Base-by-base conservation (phyloP, 1,139 yeast genomes). In the Pichia inconspicua region DNA sequence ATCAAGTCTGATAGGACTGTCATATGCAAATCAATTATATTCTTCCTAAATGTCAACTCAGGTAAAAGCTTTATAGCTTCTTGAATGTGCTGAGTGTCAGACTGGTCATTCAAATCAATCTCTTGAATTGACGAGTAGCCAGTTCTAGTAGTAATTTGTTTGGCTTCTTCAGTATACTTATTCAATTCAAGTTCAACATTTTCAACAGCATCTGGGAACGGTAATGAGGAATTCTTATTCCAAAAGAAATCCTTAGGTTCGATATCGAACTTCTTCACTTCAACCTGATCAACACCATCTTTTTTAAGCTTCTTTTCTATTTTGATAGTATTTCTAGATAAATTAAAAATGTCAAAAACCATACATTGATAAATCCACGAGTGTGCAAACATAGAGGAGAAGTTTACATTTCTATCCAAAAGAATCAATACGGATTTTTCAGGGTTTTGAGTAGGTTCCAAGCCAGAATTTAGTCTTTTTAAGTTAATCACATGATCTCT, bases 311-410 rank as follows among this genome's bases (percentile, higher is more conserved):
- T 46, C 14, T 42, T 46, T 25, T 65, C 63, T 42, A 88, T 75
- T 12, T 85, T 78, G 54, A 87, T 82, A 41, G 90, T 79, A 65
- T 90, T 90, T 62, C 95, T 77, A 56, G 82, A 78, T 58, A 92
- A 73, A 48, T 78, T 77, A 65, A 94, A 87, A 11, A 89, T 95
- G 64, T 92, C 99, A 60, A 90, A 85, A 15, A 92, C 95, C 78
- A 92, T 82, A 60, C 97, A 89, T 69, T 92, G 96, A 64, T 92
- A 92, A 46, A 95, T 89, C 97, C 98, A 90, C 7, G 97, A 88
- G 66, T 92, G 99, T 1, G 94, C 79, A 64, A 94, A 82, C 97
- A 92, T 90, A 28, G 96, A 84, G 2, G 92, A 83, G 54, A 94
- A 72, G 66, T 94, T 97, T 52, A 92, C 75, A 60, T 85, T 87